Conservation (phyloP, 306 rosid species). For the Vicia faba region DNA sequence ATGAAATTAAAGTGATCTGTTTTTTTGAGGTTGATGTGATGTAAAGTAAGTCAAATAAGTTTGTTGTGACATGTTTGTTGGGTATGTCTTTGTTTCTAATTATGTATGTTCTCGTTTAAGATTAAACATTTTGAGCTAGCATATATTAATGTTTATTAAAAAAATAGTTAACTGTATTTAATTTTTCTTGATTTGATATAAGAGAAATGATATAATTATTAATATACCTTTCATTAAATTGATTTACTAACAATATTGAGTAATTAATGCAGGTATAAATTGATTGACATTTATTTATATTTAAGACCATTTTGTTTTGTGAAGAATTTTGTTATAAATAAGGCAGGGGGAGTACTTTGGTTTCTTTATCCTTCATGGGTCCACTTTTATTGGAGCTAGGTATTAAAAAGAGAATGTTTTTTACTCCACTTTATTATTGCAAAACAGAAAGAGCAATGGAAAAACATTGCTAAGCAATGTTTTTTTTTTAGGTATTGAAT, state of each 20-base stretch:
- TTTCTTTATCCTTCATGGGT: constrained; percentile 30
- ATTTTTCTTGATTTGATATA: no score
- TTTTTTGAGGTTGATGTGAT: constrained; percentile 31
- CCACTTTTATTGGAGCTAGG: constrained; percentile 32
- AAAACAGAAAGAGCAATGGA: neutral
- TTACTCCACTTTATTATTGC: constrained; percentile 25
- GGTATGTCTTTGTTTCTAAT: constrained; percentile 24
- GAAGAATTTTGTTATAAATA: no score
- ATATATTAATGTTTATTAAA: no score
- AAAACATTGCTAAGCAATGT: constrained; percentile 7
- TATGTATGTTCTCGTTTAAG: constrained; percentile 34
- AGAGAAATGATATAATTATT: no score
- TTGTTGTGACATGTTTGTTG: constrained; percentile 36
- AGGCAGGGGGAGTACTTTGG: no score
- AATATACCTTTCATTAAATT: no score
- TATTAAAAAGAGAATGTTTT: constrained; percentile 20
- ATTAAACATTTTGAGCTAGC: constrained; percentile 35
- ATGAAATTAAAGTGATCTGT: constrained; percentile 27
- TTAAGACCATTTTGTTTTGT: no score
- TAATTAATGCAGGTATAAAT: no score
- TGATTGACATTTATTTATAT: no score
- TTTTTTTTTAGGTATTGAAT: neutral
- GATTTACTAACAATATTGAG: no score
- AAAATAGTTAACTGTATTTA: no score
- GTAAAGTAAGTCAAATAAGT: constrained; percentile 39